Percentiles rank a stretch among this genome's conserved stretches.
These are phyloP conservation scores for Leptodontidium sp. DNA, from an alignment of 2,329 filamentous ascomycete genomes.

Conservation along the genomic window DNA sequence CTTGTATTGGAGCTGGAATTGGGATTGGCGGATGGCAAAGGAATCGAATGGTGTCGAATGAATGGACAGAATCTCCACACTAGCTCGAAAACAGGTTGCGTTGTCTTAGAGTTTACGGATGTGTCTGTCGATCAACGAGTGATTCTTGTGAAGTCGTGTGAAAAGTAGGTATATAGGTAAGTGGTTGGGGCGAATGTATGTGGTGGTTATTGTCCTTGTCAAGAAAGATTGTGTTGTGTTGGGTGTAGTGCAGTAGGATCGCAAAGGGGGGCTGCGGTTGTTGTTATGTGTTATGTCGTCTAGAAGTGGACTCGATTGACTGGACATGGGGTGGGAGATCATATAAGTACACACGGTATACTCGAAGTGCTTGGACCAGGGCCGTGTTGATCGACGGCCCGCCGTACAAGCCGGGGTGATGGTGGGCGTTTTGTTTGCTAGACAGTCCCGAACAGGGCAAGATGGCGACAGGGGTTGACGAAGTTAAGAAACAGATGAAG, in stretches of 20 bases:
- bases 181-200: neutral
- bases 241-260: neutral
- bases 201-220: neutral
- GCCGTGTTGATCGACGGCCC: constrained; percentile 35
- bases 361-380: constrained; percentile 29
- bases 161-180: neutral
- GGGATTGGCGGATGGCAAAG: neutral
- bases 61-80: neutral
- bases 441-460: constrained; percentile 4
- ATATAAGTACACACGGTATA: constrained; percentile 34
- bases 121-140: neutral
- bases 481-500: constrained; percentile 20
- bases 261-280: constrained; percentile 9
- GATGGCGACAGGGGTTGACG: constrained; percentile 1
- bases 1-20: too few relatives aligned
- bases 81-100: constrained; percentile 2
- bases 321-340: constrained; percentile 17
- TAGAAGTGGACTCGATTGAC: neutral
- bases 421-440: constrained; percentile 16
- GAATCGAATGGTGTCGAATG: neutral
- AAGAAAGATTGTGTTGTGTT: neutral
- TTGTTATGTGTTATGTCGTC: constrained; percentile 16
- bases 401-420: constrained; percentile 34
- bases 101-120: neutral
- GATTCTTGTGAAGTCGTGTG: neutral